Evolutionary conservation across 2,329 filamentous ascomycete genomes (phyloP), one percentile per base, ranked within the genome.

Genomic region (Chaetomium olivaceum): DNA sequence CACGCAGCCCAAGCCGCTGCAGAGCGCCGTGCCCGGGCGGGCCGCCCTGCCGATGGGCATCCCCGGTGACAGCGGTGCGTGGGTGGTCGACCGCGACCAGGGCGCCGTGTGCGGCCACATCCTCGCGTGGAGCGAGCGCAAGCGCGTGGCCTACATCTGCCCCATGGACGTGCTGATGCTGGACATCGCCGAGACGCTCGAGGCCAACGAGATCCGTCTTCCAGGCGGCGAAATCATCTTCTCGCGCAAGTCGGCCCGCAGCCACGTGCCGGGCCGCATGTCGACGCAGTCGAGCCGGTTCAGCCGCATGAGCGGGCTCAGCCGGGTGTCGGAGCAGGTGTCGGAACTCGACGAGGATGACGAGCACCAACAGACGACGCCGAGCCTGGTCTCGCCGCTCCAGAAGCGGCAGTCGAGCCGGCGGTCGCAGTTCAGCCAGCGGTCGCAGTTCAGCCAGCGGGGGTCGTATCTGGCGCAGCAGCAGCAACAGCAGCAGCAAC

Each of bases 101-200:
- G 92, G 92, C 1, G 86, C 88, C 46, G 87, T 97, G 3, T 95
- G 92, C 71, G 94, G 94, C 0, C 94, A 97, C 73, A 91, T 98
- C 0, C 83, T 98, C 14, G 94, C 94, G 0, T 96, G 91, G 88
- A 94, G 90, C 71, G 86, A 88, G 68, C 87, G 89, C 67, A 94
- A 91, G 74, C 87, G 87, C 51, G 89, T 92, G 5, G 93, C 93
- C 0, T 98, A 97, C 76, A 95, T 98, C 67, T 95, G 92, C 67
- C 94, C 94, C 0, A 98, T 98, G 94, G 91, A 97, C 64, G 85
- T 97, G 2, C 80, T 97, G 14, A 82, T 98, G 12, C 86, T 90
- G 31, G 94, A 98, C 73, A 96, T 98, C 64, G 89, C 88, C 31
- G 86, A 90, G 68, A 93, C 90, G 0, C 80, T 97, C 0, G 86